phyloP scores from a whole-genome alignment of 2,329 filamentous ascomycete genomes.

The Cercospora canescens region DNA sequence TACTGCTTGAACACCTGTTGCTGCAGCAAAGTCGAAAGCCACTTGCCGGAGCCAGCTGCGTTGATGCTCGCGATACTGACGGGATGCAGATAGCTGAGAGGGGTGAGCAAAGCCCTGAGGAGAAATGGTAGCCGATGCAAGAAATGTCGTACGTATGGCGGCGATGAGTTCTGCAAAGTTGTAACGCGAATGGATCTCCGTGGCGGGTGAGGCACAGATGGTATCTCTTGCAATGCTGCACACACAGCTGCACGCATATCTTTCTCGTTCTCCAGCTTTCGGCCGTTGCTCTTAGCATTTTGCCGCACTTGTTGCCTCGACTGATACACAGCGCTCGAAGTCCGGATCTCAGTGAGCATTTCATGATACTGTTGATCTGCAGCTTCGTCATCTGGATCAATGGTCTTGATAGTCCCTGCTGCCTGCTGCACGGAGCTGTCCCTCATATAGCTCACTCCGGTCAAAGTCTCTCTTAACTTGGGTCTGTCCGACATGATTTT shows the following conservation, averaged over 20 bases:
- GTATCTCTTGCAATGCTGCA: constrained; percentile 48
- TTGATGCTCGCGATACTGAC: constrained; percentile 53
- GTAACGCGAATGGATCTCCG: constrained; percentile 50
- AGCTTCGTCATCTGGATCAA: constrained; percentile 48
- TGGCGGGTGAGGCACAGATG: constrained; percentile 54
- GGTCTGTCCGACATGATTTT: constrained; percentile 24
- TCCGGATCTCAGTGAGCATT: constrained; percentile 43
- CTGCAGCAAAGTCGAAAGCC: constrained; percentile 50
- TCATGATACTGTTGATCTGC: constrained; percentile 46
- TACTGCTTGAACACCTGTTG: constrained; percentile 54
- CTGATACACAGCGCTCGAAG: constrained; percentile 42
- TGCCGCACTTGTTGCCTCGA: constrained; percentile 33
- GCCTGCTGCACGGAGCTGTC: constrained; percentile 39
- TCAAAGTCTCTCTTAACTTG: constrained; percentile 37
- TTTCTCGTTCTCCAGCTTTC: constrained; percentile 43
- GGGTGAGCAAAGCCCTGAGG: constrained; percentile 49
- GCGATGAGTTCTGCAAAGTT: constrained; percentile 47
- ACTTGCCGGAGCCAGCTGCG: constrained; percentile 52
- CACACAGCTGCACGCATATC: constrained; percentile 53
- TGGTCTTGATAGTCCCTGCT: constrained; percentile 42
- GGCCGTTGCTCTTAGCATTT: constrained; percentile 33
- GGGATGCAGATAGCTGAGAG: constrained; percentile 55
- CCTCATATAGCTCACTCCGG: constrained; percentile 41
- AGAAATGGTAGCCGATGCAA: constrained; percentile 54
- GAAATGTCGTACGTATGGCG: constrained; percentile 45